Percentiles rank a stretch among this genome's conserved stretches.
These are phyloP conservation scores for Colletotrichum spaethianum DNA, from an alignment of 2,329 filamentous ascomycete species.

Conservation along the genomic window DNA sequence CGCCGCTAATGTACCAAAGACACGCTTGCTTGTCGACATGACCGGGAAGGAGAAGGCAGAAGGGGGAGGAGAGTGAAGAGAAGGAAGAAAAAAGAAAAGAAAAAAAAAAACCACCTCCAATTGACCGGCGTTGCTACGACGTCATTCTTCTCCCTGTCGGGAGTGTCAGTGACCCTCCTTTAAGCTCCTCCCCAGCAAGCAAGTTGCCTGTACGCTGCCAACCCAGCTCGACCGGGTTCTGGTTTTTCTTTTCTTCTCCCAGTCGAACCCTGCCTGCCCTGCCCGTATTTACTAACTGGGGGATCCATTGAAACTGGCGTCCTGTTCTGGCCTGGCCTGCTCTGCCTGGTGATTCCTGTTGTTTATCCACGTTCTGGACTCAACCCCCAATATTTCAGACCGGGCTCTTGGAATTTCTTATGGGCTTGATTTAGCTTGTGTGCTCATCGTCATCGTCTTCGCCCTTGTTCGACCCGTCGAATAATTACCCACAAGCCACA, in stretches of 20 bases:
- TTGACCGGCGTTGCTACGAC: constrained; percentile 31
- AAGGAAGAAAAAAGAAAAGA: neutral
- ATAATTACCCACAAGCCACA: neutral
- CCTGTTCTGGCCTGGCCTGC: constrained; percentile 7
- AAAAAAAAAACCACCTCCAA: neutral
- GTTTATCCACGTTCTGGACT: neutral
- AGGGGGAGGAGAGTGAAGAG: neutral
- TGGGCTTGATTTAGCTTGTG: no score
- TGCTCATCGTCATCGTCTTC: neutral
- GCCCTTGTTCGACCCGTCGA: neutral
- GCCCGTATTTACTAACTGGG: constrained; percentile 23
- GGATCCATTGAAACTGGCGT: neutral
- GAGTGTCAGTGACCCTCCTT: constrained; percentile 23
- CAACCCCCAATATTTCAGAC: neutral
- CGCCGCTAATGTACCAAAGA: neutral
- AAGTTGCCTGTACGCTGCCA: constrained; percentile 21
- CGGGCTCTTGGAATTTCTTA: neutral
- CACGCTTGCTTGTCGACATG: constrained; percentile 9
- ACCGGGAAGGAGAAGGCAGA: constrained; percentile 3
- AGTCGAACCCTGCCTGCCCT: neutral
- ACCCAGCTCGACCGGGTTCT: constrained; percentile 6
- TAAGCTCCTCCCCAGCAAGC: constrained; percentile 23
- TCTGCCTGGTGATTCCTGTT: neutral
- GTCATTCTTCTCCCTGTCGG: constrained; percentile 32
- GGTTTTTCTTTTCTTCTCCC: neutral